A percentile compares a stretch with the other conserved stretches of the same genome.
phyloP scores from a whole-genome alignment of 352 stramenopile species.

The Thalassiosira mediterranea region DNA sequence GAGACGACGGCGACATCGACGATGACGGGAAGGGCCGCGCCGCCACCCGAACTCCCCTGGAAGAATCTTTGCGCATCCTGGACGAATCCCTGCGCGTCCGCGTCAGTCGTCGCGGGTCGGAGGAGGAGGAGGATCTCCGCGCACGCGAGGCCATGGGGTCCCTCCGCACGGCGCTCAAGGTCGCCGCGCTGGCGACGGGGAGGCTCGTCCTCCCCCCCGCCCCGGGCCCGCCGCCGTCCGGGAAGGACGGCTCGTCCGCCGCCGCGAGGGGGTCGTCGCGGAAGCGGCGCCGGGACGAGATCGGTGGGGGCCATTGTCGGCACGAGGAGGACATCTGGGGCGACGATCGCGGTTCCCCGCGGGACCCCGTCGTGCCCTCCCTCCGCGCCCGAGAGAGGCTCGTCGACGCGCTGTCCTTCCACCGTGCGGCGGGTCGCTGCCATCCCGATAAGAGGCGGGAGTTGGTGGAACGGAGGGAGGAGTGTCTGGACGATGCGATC shows the following conservation, averaged over 20 bases:
- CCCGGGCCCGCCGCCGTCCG: background rate
- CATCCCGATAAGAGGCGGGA: background rate
- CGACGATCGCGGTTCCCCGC: conserved; percentile 13
- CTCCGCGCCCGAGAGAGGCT: conserved; percentile 33
- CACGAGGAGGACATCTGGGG: conserved; percentile 27
- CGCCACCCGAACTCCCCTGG: background rate
- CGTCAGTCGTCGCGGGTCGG: background rate
- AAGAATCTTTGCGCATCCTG: conserved; percentile 32
- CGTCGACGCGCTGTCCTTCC: conserved; percentile 46
- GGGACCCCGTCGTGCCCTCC: conserved; percentile 1
- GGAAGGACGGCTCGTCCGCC: background rate
- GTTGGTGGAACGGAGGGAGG: conserved; percentile 18
- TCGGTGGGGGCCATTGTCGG: no score
- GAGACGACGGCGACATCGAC: background rate
- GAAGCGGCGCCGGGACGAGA: conserved; percentile 1
- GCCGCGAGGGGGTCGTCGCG: background rate
- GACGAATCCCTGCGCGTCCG: conserved; percentile 21
- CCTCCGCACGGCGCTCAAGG: conserved; percentile 35
- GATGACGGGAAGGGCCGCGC: background rate
- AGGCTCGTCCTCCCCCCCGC: conserved; percentile 27
- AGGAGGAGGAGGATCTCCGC: conserved; percentile 11
- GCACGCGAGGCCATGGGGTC: conserved; percentile 28
- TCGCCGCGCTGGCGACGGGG: conserved; percentile 32
- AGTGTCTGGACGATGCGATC: conserved; percentile 34
- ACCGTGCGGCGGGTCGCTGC: conserved; percentile 18